Evolutionary conservation across 2,329 filamentous ascomycete genomes (phyloP).

Genomic region (Trichoderma polysporum): DNA sequence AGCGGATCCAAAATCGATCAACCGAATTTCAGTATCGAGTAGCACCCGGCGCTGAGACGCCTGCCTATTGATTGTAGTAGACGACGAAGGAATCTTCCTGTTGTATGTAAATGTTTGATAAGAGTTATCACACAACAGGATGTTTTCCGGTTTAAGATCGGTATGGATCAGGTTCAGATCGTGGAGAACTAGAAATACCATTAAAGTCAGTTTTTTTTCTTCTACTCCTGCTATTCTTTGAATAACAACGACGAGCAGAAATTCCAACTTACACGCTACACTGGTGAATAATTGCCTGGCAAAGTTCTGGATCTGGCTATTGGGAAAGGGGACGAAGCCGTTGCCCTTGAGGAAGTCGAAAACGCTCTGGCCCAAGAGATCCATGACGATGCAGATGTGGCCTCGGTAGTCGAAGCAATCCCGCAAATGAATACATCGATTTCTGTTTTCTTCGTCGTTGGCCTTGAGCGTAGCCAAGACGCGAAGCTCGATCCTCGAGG

Average conservation of each 20-base stretch:
- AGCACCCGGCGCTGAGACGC: constrained; percentile 64
- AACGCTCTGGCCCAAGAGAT: constrained; percentile 85
- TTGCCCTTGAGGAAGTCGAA: constrained; percentile 98
- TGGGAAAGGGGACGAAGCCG: constrained; percentile 92
- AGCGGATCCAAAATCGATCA: constrained; percentile 71
- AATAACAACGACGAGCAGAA: background rate
- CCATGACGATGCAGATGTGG: constrained; percentile 86
- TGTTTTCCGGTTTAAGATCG: constrained; percentile 70
- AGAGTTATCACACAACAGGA: constrained; percentile 62
- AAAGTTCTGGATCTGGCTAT: constrained; percentile 97
- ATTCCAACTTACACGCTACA: constrained; percentile 76
- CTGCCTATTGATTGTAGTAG: constrained; percentile 57
- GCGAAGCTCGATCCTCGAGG: constrained; percentile 88
- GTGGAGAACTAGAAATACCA: constrained; percentile 68
- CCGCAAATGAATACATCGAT: constrained; percentile 92
- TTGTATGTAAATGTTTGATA: constrained; percentile 73
- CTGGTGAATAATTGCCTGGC: constrained; percentile 96
- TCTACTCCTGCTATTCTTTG: too few species aligned
- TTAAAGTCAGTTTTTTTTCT: background rate
- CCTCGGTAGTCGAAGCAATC: constrained; percentile 98
- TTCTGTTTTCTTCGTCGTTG: constrained; percentile 88
- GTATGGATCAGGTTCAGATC: constrained; percentile 98
- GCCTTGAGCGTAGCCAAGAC: constrained; percentile 88
- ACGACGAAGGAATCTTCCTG: constrained; percentile 67
- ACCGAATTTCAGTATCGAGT: constrained; percentile 66